Base-by-base conservation (phyloP, 495 filamentous ascomycete genomes). In the Penicillium goetzii region DNA sequence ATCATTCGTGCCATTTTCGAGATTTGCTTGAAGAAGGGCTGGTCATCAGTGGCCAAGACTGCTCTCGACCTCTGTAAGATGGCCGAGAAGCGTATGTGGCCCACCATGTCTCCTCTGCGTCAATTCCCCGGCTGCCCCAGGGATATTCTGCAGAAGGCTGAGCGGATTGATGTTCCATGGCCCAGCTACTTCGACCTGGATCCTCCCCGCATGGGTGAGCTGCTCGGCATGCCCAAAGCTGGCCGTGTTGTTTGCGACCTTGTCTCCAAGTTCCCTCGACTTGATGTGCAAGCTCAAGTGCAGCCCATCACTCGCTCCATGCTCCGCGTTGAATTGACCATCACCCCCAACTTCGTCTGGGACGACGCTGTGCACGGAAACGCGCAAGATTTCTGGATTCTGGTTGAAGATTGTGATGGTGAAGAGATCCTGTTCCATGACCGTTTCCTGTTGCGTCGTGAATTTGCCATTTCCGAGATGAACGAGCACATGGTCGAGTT, bases 71-170 rank as follows among this genome's bases (percentile, higher is more conserved):
- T 99, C 41, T 99, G 95, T 79, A 99, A 99, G 79, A 98, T 96
- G 93, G 94, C 94, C 2, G 95, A 99, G 81, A 96, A 96, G 82
- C 83, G 96, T 26, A 98, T 98, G 95, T 99, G 95, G 95, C 93
- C 93, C 7, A 97, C 93, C 23, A 98, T 98, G 95, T 90, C 92
- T 21, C 95, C 95, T 8, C 84, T 99, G 10, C 84, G 96, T 41
- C 95, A 99, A 69, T 98, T 97, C 72, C 87, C 91, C 1, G 79
- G 78, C 40, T 96, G 92, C 65, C 86, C 92, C 14, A 78, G 85
- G 34, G 96, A 99, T 61, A 90, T 99, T 53, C 80, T 98, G 53
- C 85, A 90, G 62, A 97, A 97, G 76, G 89, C 93, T 2, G 95
- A 99, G 77, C 83, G 93, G 57, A 96, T 97, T 61, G 93, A 97